Conservation (phyloP, 345 rosid genomes). For the Rubroshorea leprosula region DNA sequence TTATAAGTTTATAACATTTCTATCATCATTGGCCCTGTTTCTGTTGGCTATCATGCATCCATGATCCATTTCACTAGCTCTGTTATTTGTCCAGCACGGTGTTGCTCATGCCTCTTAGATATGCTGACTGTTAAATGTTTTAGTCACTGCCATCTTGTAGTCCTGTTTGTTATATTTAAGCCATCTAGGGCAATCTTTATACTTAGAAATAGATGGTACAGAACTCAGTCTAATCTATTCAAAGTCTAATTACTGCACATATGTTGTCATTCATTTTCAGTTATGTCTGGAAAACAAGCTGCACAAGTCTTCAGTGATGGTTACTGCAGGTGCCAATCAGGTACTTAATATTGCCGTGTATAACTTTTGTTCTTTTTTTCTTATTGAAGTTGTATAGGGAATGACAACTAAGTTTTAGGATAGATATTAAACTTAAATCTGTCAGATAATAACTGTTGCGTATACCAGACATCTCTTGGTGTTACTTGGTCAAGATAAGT, state of each 20-base stretch:
- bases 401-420: not conserved
- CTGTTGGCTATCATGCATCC: not conserved
- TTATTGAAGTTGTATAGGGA: not conserved
- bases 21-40: conserved; percentile 2
- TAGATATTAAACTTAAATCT: not conserved
- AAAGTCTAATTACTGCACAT: too few relatives aligned
- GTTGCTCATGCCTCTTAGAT: not conserved
- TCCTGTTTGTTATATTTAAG: not conserved
- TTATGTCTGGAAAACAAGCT: conserved; percentile 65
- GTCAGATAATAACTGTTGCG: not conserved
- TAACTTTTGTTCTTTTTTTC: conserved; percentile 9
- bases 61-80: not conserved
- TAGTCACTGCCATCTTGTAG: conserved; percentile 1
- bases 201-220: conserved; percentile 4
- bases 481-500: not conserved
- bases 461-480: not conserved
- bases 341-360: conserved; percentile 21
- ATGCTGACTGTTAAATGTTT: not conserved
- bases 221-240: too few relatives aligned
- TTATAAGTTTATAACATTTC: too few relatives aligned
- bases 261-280: conserved; percentile 43
- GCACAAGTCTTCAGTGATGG: conserved; percentile 75
- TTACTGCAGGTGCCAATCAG: conserved; percentile 98
- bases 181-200: not conserved
- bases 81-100: not conserved